Evolutionary conservation across 2,329 filamentous ascomycete genomes (phyloP).

Genomic region (Ophiostoma tasmaniense): DNA sequence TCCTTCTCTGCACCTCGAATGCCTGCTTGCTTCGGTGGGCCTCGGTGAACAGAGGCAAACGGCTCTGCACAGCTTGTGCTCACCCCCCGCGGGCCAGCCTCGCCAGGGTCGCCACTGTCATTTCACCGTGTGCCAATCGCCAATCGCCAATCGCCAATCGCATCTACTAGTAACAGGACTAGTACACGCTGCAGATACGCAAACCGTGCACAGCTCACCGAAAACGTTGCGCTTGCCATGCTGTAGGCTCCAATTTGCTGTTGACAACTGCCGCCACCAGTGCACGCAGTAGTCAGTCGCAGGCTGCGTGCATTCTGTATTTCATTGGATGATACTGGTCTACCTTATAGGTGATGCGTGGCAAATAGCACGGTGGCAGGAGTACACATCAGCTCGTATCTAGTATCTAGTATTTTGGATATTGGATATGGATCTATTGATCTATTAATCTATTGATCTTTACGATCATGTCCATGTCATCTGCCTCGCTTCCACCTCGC

Average conservation of each 20-base stretch:
- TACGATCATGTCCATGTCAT: not conserved
- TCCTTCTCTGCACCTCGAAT: too few relatives aligned
- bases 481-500: not conserved
- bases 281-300: too few relatives aligned
- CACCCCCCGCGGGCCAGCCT: not conserved
- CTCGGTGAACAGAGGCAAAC: not conserved
- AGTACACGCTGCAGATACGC: not conserved
- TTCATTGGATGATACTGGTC: too few relatives aligned
- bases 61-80: not conserved
- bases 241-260: too few relatives aligned
- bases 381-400: too few relatives aligned
- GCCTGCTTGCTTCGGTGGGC: not conserved
- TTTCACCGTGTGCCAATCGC: not conserved
- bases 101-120: not conserved
- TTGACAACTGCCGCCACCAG: too few relatives aligned
- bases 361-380: too few relatives aligned
- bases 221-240: not conserved
- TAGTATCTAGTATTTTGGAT: too few relatives aligned
- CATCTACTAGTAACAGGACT: not conserved
- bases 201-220: not conserved
- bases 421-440: too few relatives aligned
- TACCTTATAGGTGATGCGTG: too few relatives aligned
- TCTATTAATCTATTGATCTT: not conserved
- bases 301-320: too few relatives aligned
- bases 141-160: not conserved